phyloP scores from a whole-genome alignment of 1,139 yeast genomes.

The Saccharomyces hybrid region DNA sequence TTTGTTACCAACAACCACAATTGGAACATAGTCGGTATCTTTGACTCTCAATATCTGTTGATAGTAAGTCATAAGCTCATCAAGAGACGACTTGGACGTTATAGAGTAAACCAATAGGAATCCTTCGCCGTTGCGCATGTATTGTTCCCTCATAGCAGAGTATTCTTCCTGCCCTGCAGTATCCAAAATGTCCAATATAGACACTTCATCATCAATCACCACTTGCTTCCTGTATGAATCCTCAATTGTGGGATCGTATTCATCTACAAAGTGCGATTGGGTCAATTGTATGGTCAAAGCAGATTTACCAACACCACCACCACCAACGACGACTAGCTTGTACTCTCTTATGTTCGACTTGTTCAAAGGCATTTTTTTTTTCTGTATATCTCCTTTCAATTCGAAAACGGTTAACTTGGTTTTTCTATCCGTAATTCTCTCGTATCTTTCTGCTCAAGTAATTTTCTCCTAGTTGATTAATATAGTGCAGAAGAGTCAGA shows the following conservation, averaged over 20 bases:
- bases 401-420: neutral
- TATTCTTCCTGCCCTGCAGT: slow-evolving; percentile 99
- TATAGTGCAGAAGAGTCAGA: neutral
- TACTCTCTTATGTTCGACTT: slow-evolving; percentile 46
- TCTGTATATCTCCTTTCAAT: too few species aligned
- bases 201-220: slow-evolving; percentile 70
- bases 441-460: neutral
- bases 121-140: slow-evolving; percentile 92
- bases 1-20: slow-evolving; percentile 69
- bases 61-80: slow-evolving; percentile 68
- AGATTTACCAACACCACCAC: slow-evolving; percentile 97
- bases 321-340: slow-evolving; percentile 91
- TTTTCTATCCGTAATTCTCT: neutral
- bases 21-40: slow-evolving; percentile 66
- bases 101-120: slow-evolving; percentile 78
- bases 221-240: slow-evolving; percentile 78
- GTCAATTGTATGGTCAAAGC: slow-evolving; percentile 87
- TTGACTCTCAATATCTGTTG: slow-evolving; percentile 84
- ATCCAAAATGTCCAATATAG: slow-evolving; percentile 79
- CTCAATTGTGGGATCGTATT: slow-evolving; percentile 96
- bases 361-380: slow-evolving; percentile 11
- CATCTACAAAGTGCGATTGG: slow-evolving; percentile 89
- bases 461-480: neutral
- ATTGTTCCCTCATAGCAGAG: slow-evolving; percentile 88
- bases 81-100: slow-evolving; percentile 69